phyloP scores from a whole-genome alignment of 257 asterid species.

The Cruciata laevipes region DNA sequence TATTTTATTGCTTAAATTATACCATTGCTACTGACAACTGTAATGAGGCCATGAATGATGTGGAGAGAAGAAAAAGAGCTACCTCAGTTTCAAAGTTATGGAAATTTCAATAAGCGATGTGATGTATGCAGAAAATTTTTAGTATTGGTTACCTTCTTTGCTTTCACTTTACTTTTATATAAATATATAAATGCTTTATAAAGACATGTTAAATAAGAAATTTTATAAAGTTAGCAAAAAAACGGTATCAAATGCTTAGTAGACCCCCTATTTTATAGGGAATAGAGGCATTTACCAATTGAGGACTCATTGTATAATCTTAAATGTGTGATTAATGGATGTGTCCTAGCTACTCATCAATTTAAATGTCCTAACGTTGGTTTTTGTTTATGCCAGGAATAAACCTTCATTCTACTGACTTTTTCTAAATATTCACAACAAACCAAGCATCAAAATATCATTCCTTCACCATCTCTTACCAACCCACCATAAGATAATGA shows the following conservation, averaged over 20 bases:
- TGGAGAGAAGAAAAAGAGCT: too few species aligned
- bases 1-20: too few species aligned
- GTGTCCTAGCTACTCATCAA: background rate
- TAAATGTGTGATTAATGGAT: background rate
- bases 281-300: background rate
- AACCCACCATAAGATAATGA: background rate
- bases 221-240: background rate
- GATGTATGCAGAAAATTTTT: background rate
- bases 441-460: background rate
- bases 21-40: too few species aligned
- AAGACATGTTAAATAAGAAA: background rate
- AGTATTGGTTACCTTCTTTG: too few species aligned
- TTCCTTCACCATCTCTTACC: background rate
- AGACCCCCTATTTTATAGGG: background rate
- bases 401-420: background rate
- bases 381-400: background rate
- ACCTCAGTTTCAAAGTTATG: background rate
- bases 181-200: background rate
- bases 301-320: background rate
- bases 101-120: background rate
- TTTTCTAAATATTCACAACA: background rate
- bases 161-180: background rate
- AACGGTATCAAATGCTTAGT: background rate
- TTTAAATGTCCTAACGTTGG: background rate
- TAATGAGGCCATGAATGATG: too few species aligned